Conservation (phyloP, 345 rosid species). For the Eucalyptus curtisii region DNA sequence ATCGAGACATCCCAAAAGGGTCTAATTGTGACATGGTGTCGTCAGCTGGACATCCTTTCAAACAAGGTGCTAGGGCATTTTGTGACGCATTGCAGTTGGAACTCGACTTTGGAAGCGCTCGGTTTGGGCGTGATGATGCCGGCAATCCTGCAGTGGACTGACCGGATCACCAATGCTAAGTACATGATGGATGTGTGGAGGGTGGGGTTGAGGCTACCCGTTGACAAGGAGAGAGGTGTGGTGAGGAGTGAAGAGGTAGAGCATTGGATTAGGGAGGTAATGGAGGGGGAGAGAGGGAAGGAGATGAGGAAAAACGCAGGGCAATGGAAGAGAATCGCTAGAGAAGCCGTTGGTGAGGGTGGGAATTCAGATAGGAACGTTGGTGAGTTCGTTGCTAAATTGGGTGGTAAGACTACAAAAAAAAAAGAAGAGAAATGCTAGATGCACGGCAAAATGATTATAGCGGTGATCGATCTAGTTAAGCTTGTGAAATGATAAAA, state of each 20-base stretch:
- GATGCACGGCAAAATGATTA: background rate
- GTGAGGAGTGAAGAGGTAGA: background rate
- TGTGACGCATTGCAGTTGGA: background rate
- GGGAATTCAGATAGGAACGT: background rate
- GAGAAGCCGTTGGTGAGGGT: background rate
- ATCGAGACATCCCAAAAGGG: background rate
- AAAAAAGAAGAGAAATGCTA: background rate
- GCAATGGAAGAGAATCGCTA: slow-evolving; percentile 5
- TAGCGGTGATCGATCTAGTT: background rate
- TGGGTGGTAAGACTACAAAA: background rate
- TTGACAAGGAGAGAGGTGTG: background rate
- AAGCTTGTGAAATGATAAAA: background rate
- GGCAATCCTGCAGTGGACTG: background rate
- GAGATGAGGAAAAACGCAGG: background rate
- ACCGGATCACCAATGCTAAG: background rate
- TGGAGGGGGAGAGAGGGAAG: background rate
- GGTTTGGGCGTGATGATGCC: background rate
- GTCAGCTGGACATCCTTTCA: background rate
- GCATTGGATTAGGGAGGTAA: background rate
- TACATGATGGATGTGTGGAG: background rate
- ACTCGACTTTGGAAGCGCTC: background rate
- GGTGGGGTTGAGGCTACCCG: background rate
- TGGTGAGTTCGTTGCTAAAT: background rate
- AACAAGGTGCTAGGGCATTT: background rate
- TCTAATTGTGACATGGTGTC: background rate